Evolutionary conservation across 2,329 filamentous ascomycete species (phyloP), one percentile per base, ranked within the genome.

Genomic region (Aaosphaeria arxii): DNA sequence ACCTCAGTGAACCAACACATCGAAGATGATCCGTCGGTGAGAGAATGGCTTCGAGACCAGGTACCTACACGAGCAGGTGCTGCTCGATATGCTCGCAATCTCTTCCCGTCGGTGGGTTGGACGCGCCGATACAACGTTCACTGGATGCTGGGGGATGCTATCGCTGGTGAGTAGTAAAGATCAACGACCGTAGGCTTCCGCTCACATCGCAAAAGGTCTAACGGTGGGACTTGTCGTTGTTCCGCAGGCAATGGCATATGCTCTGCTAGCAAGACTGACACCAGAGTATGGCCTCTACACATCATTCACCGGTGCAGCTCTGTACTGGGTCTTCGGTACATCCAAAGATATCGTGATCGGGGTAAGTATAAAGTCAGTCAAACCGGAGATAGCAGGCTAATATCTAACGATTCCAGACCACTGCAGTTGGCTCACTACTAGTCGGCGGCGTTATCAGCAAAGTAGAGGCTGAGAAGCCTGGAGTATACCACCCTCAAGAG

Each of bases 311-410:
- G 92, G 92, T 44, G 91, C 95, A 4, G 70, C 95, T 53, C 78
- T 95, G 50, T 97, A 97, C 72, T 96, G 91, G 91, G 87, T 96
- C 66, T 96, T 96, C 65, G 92, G 91, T 9, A 97, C 92, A 0
- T 96, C 91, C 2, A 96, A 96, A 69, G 92, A 97, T 68, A 96
- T 97, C 61, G 96, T 92, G 11, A 96, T 96, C 47, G 91, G 91
- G 11, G 87, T 89, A 77, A 73, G 85, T 79, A 24, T 79, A 24
- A 24, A 24, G 17, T 24, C 17, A 24, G 17, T 24, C 17, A 24
- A 24, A 24, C 17, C 3, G 17, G 17, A 24, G 17, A 24, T 24
- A 24, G 17, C 17, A 24, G 17, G 17, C 17, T 9, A 24, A 24
- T 24, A 2, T 24, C 17, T 24, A 24, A 29, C 4, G 29, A 38